Evolutionary conservation across 2,329 filamentous ascomycete genomes (phyloP).

Genomic region (Fusarium sp.): DNA sequence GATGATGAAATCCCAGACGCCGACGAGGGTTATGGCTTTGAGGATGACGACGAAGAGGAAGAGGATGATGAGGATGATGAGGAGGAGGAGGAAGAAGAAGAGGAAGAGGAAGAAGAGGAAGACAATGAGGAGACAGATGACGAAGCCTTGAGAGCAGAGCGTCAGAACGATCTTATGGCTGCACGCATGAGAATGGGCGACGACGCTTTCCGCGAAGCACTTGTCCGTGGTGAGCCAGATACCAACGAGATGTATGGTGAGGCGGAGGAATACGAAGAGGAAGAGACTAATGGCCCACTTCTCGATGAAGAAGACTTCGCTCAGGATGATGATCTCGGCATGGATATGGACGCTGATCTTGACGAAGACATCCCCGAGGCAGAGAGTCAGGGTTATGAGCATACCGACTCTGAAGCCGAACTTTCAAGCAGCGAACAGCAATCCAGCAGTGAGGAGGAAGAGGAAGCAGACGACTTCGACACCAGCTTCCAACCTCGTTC

Average conservation of each 20-base stretch:
- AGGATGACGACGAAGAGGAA: conserved; percentile 57
- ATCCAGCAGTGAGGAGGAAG: conserved; percentile 52
- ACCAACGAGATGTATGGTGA: conserved; percentile 64
- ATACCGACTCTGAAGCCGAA: conserved; percentile 80
- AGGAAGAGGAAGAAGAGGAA: conserved; percentile 56
- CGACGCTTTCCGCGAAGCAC: conserved; percentile 71
- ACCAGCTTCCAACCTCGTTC: conserved; percentile 58
- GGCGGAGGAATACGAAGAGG: conserved; percentile 67
- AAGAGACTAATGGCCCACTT: conserved; percentile 68
- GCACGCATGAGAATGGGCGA: conserved; percentile 68
- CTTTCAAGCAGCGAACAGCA: conserved; percentile 63
- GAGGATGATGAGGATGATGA: conserved; percentile 60
- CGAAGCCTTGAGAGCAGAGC: conserved; percentile 57
- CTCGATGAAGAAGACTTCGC: conserved; percentile 72
- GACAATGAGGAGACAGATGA: conserved; percentile 57
- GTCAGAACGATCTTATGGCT: conserved; percentile 62
- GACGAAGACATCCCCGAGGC: conserved; percentile 78
- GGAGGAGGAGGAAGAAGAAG: conserved; percentile 57
- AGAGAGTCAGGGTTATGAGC: conserved; percentile 75
- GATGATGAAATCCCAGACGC: conserved; percentile 81
- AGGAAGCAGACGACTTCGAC: conserved; percentile 47
- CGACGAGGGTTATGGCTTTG: conserved; percentile 66
- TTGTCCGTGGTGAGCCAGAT: conserved; percentile 63
- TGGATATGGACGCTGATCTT: conserved; percentile 74
- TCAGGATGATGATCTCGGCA: conserved; percentile 50